Base-by-base conservation (phyloP, 768 basidiomycete species). In the Rhodotorula graminis region DNA sequence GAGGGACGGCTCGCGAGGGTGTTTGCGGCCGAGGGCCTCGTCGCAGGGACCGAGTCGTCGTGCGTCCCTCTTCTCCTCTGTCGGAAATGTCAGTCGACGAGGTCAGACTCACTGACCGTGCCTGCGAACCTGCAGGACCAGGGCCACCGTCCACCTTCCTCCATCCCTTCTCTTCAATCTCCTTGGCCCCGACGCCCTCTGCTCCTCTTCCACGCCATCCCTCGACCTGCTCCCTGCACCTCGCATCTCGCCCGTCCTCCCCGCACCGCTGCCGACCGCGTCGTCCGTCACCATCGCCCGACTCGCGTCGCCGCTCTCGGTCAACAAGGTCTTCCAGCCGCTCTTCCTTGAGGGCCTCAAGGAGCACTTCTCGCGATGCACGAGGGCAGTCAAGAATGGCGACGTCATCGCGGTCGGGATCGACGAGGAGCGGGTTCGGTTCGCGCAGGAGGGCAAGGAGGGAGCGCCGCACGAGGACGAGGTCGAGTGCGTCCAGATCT, bases 281-380 rank as follows among this genome's bases (percentile, higher is more conserved):
- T 83, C 82, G 65, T 82, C 86, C 2, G 81, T 94, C 31, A 90
- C 89, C 1, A 83, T 96, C 64, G 89, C 91, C 3, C 87, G 91
- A n/a, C 83, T 96, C 14, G 87, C 90, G 0, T 90, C 91, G 0
- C 88, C 90, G 1, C 81, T 87, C 66, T 87, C 90, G 3, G 87
- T 84, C 21, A 86, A 87, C 79, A 86, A 87, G 56, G 79, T 81
- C 46, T 89, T 89, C 77, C 89, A 92, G 77, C 78, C 83, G 0
- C 77, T 86, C 12, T 87, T 89, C 77, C 78, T 91, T 33, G 82
- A 83, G 29, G 85, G 86, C 12, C 81, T 96, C 64, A 89, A 87
- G 69, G 64, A 77, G 12, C 86, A 89, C 79, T 92, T 95, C 77
- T 82, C 84, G 46, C 77, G 80, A 0, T 80, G 81, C 3, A 86